Evolutionary conservation across 1,139 yeast species (phyloP), one percentile per base, ranked within the genome.

Genomic region (Oligophagozyma castellii): DNA sequence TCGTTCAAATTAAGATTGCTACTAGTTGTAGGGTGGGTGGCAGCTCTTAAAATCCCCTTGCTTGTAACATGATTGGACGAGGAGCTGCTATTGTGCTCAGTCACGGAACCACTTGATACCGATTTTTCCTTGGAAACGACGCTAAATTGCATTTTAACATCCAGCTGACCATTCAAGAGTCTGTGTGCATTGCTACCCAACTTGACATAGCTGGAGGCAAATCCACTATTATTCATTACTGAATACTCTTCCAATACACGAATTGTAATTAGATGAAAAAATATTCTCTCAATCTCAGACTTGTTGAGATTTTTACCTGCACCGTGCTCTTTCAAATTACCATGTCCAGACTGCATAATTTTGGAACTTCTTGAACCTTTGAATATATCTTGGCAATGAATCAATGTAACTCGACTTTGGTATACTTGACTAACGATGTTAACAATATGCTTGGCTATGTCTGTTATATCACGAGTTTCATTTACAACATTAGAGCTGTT

Each of bases 381-480:
- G 49, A 75, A 76, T 4, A 83, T 67, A 51, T 84, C 95, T 38
- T 81, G 86, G 48, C 92, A 77, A 42, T 83, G 76, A 12, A 80
- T 62, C 8, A 79, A 61, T 0, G 96, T 84, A 2, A 84, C 84
- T 31, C 70, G 68, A 18, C 66, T 70, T 12, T 55, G 48, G 42
- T 73, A 74, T 13, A 81, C 50, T 3, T 63, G 53, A 31, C 63
- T 57, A 1, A 86, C 79, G 37, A 86, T 52, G 14, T 58, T 52
- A 5, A 80, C 63, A 11, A 83, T 70, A 31, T 65, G 62, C 33
- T 59, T 62, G 0, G 95, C 78, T 29, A 67, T 59, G 0, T 54
- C 60, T 0, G 95, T 81, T 29, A 84, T 75, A 55, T 89, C 93
- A 35, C 65, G 64, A 30, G 64, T 70, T 14, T 67, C 62, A 16